Evolutionary conservation across 176 grass and related monocot species (phyloP), one percentile per base, ranked within the genome.

Genomic region (Tuctoria greenei): DNA sequence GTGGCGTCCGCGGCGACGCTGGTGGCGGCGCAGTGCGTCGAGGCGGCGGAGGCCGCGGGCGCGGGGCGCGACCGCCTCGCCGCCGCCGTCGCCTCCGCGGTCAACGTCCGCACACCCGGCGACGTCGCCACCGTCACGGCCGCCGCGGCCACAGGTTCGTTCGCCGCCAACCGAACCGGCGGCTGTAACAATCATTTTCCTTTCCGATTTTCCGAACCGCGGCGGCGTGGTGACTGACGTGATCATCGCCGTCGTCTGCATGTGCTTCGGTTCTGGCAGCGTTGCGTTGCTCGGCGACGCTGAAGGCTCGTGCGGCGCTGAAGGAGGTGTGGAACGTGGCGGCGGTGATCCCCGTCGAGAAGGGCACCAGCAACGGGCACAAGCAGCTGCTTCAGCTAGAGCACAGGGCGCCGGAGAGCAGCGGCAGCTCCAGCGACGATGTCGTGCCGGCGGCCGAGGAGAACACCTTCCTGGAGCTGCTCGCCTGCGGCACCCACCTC

Each of bases 341-440:
- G 0, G 95, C 95, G 17, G 95, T 99, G 45, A 99, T 90, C 50
- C 95, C 95, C 10, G 95, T 99, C 59, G 95, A 99, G 80, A 95
- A 95, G 54, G 87, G 83, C 46, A 40, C 51, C 18, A 44, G 58
- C 11, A 18, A 35, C 35, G 8, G 56, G 42, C 61, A 85, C 42
- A 85, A 65, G 6, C 80, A 81, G 12, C 73, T 65, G 13, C 67
- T 27, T 4, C 69, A 74, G 28, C 80, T 25, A 25, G 25, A 47
- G 9, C 80, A 52, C n/a, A 93, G 85, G 79, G 83, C 88, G 35
- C 41, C 68, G 34, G 90, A 79, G 65, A 88, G 83, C 44, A 84
- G 81, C 91, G 90, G 72, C 43, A 78, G 91, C 52, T 86, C 88
- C 61, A 85, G 89, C 69, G 89, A 92, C 16, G 92, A 95, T 25